Conservation (phyloP, 208 protist species). For the Acanthamoeba sp. region DNA sequence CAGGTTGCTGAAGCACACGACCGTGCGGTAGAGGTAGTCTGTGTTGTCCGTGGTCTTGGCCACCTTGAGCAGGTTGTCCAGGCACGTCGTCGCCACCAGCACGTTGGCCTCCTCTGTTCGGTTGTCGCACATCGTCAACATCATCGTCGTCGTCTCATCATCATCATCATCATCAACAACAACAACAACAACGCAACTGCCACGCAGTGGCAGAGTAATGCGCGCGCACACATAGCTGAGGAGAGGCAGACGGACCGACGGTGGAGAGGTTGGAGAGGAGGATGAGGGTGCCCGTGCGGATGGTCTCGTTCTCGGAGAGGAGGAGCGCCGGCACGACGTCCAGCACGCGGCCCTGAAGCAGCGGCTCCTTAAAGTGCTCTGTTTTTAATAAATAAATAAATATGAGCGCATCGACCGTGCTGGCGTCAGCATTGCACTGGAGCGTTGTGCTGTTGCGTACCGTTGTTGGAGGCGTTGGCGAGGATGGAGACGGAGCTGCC, state of each 20-base stretch:
- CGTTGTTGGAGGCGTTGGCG: conserved; percentile 71
- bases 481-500: conserved; percentile 70
- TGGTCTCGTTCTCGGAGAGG: conserved; percentile 18
- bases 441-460: background rate
- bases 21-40: conserved; percentile 17
- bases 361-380: conserved; percentile 59
- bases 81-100: conserved; percentile 18
- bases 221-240: too few relatives aligned
- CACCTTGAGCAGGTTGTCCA: conserved; percentile 51
- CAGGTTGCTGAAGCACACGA: conserved; percentile 47
- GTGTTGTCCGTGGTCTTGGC: conserved; percentile 43
- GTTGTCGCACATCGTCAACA: background rate
- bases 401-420: background rate
- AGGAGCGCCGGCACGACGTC: conserved; percentile 60
- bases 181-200: too few relatives aligned
- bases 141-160: too few relatives aligned
- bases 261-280: conserved; percentile 60
- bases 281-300: conserved; percentile 56
- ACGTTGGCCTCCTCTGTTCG: background rate
- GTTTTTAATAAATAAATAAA: background rate
- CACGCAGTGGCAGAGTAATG: too few relatives aligned
- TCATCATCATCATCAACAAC: background rate
- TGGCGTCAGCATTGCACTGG: background rate
- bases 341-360: conserved; percentile 17
- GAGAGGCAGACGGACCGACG: background rate